Evolutionary conservation across 768 basidiomycete species (phyloP).

Genomic region (Steccherinum ochraceum): DNA sequence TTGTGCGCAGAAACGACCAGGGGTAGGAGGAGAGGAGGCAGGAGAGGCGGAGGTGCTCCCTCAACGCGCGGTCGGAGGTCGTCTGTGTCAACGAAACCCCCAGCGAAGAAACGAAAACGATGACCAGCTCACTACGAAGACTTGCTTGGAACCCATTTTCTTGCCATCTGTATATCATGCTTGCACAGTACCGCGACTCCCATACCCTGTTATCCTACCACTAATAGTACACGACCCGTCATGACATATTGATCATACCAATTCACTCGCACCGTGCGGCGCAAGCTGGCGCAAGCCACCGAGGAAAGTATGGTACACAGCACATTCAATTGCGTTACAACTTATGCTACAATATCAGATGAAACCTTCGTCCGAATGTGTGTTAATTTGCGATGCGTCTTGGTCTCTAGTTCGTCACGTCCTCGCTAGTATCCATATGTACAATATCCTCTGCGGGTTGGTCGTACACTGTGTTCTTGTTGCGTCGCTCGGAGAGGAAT

Average conservation of each 20-base stretch:
- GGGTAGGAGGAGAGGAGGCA: background rate
- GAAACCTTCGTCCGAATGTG: background rate
- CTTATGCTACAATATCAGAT: background rate
- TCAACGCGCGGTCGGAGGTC: background rate
- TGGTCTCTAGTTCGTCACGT: background rate
- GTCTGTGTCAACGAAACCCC: background rate
- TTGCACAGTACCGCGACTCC: no score
- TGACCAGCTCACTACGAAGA: no score
- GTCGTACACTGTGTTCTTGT: constrained; percentile 25
- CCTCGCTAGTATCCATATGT: constrained; percentile 25
- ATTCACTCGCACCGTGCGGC: no score
- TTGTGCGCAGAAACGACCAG: background rate
- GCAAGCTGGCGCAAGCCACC: no score
- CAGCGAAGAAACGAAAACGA: background rate
- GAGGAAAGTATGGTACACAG: background rate
- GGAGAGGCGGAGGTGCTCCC: background rate
- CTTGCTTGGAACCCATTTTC: no score
- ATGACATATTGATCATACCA: no score
- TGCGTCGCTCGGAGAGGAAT: constrained; percentile 33
- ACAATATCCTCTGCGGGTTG: constrained; percentile 23
- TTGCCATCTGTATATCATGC: no score
- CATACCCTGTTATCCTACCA: no score
- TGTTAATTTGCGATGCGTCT: no score
- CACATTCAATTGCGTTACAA: no score
- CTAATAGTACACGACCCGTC: no score